Conservation (phyloP, 345 rosid genomes). For the Bruguiera parviflora region DNA sequence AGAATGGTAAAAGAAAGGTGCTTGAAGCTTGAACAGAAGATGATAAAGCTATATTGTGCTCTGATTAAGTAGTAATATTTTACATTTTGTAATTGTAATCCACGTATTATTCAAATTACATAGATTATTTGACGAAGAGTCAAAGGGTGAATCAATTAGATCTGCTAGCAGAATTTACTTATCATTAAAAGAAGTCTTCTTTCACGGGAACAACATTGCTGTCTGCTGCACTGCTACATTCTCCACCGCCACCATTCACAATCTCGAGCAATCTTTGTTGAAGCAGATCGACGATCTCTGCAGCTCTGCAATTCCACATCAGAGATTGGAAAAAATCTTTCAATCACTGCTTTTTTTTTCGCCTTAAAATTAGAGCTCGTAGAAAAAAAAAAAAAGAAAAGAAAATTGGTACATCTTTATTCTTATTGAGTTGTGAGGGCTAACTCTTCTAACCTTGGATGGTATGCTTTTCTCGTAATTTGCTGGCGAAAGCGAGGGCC, state of each 20-base stretch:
- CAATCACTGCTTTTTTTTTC: neutral
- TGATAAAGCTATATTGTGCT: no score
- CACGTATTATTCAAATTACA: no score
- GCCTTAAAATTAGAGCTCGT: neutral
- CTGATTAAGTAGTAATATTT: no score
- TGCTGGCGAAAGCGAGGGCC: constrained; percentile 74
- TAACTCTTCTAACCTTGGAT: constrained; percentile 44
- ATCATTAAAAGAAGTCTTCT: constrained; percentile 29
- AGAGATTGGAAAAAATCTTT: neutral
- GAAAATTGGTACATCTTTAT: no score
- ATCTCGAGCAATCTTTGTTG: constrained; percentile 57
- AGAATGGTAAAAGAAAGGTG: no score
- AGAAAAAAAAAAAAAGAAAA: no score
- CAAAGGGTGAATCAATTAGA: no score
- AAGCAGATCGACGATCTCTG: constrained; percentile 63
- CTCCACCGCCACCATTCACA: constrained; percentile 27
- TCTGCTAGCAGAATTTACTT: no score
- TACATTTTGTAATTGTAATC: no score
- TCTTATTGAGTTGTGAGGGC: neutral
- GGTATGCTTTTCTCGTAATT: constrained; percentile 33
- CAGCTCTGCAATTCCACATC: constrained; percentile 45
- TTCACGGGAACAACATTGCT: constrained; percentile 22
- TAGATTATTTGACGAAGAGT: no score
- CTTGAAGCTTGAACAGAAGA: no score
- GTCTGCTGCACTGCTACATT: constrained; percentile 12